These are phyloP conservation scores for Penicillium palitans DNA, from an alignment of 2,329 filamentous ascomycete species.

Conservation along the genomic window DNA sequence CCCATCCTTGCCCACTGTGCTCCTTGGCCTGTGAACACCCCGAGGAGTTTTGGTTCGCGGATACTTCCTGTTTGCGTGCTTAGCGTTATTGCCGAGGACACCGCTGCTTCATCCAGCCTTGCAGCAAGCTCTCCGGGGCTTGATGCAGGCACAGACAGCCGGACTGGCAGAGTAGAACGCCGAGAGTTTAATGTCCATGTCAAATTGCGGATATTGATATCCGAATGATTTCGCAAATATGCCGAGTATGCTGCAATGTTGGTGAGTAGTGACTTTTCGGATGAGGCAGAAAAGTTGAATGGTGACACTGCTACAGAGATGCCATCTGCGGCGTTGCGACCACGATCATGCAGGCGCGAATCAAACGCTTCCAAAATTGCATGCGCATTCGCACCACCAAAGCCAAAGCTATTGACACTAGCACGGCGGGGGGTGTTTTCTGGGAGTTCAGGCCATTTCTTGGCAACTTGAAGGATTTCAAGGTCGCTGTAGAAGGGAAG, in stretches of 20 bases:
- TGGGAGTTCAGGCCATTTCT: constrained; percentile 25
- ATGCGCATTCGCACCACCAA: constrained; percentile 42
- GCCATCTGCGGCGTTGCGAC: neutral
- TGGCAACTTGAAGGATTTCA: constrained; percentile 22
- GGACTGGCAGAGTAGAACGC: constrained; percentile 22
- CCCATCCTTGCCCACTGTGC: constrained; percentile 37
- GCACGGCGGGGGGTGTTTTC: constrained; percentile 33
- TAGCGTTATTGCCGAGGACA: constrained; percentile 4
- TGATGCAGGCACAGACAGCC: constrained; percentile 18
- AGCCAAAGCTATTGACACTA: constrained; percentile 51
- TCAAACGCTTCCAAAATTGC: constrained; percentile 40
- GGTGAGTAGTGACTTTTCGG: constrained; percentile 19
- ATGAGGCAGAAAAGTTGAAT: constrained; percentile 26
- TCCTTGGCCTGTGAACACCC: constrained; percentile 36
- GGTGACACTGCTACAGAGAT: constrained; percentile 3
- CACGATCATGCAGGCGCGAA: neutral
- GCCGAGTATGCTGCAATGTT: constrained; percentile 12
- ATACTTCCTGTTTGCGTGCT: constrained; percentile 9
- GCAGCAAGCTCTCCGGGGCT: constrained; percentile 8
- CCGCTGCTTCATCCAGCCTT: constrained; percentile 12
- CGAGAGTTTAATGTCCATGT: constrained; percentile 27
- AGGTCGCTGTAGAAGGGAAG: constrained; percentile 28
- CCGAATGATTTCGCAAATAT: constrained; percentile 9
- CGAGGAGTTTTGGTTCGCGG: constrained; percentile 17
- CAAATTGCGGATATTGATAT: constrained; percentile 14